These are phyloP conservation scores for Calonectria hawksworthii DNA, from an alignment of 2,329 filamentous ascomycete genomes.

Conservation along the genomic window DNA sequence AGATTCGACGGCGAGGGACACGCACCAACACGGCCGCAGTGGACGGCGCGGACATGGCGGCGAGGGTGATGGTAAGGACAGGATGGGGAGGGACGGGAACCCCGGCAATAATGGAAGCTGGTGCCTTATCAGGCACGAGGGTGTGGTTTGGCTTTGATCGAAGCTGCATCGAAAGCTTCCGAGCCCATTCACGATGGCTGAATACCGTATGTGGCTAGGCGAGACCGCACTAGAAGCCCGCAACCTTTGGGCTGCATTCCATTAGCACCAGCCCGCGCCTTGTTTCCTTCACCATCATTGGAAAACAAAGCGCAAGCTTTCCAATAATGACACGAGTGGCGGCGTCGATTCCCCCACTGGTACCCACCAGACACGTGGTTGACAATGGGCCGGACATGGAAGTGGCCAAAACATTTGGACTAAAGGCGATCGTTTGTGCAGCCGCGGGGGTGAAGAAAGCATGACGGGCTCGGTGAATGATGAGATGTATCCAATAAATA, in stretches of 20 bases:
- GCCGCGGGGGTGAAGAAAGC: background rate
- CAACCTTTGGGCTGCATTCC: background rate
- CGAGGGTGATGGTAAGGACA: background rate
- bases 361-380: background rate
- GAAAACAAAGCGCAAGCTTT: background rate
- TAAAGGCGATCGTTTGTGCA: background rate
- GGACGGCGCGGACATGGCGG: background rate
- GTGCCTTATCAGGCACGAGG: constrained; percentile 9
- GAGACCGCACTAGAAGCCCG: background rate
- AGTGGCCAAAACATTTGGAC: background rate
- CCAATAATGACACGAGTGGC: background rate
- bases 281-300: background rate
- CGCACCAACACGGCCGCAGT: background rate
- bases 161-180: background rate
- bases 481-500: background rate
- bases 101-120: constrained; percentile 1
- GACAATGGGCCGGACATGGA: background rate
- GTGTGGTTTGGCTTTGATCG: background rate
- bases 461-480: background rate
- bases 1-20: background rate
- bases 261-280: background rate
- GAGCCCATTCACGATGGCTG: constrained; percentile 2
- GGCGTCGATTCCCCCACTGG: background rate
- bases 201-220: background rate
- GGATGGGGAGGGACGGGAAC: background rate